Evolutionary conservation across 257 asterid genomes (phyloP).

Genomic region (Scutellaria minor): DNA sequence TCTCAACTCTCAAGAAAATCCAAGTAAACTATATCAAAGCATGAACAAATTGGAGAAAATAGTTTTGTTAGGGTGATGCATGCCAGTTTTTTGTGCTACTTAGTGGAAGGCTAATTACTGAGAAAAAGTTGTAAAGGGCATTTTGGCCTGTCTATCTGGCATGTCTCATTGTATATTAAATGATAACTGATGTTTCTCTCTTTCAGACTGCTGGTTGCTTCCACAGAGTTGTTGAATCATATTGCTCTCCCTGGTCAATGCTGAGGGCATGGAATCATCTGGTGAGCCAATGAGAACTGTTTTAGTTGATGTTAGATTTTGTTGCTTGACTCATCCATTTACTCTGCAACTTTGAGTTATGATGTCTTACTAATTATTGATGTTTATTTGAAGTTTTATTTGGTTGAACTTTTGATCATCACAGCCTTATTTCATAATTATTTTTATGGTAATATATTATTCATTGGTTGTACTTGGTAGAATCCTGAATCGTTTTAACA

Average conservation of each 20-base stretch:
- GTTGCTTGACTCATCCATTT: background rate
- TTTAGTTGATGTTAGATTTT: slow-evolving; percentile 7
- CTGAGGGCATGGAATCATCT: slow-evolving; percentile 50
- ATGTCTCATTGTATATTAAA: slow-evolving; percentile 12
- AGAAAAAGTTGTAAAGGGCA: slow-evolving; percentile 4
- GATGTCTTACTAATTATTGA: slow-evolving; percentile 7
- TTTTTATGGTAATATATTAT: background rate
- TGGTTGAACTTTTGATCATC: slow-evolving; percentile 8
- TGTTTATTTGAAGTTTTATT: slow-evolving; percentile 21
- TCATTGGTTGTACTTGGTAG: background rate
- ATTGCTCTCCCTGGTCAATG: slow-evolving; percentile 34
- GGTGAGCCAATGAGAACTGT: slow-evolving; percentile 43
- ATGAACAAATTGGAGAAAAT: background rate
- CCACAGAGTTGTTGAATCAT: slow-evolving; percentile 24
- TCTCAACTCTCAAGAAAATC: slow-evolving; percentile 1
- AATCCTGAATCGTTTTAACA: background rate
- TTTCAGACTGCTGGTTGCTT: slow-evolving; percentile 23
- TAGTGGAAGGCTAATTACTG: slow-evolving; percentile 5
- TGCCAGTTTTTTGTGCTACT: slow-evolving; percentile 22
- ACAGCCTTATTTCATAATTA: slow-evolving; percentile 13
- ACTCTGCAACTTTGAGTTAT: slow-evolving; percentile 7
- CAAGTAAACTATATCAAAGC: background rate
- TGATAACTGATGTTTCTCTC: slow-evolving; percentile 23
- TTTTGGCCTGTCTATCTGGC: slow-evolving; percentile 26
- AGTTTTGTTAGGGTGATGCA: background rate